Evolutionary conservation across 345 rosid genomes (phyloP).

Genomic region (Schrenkiella parvula): DNA sequence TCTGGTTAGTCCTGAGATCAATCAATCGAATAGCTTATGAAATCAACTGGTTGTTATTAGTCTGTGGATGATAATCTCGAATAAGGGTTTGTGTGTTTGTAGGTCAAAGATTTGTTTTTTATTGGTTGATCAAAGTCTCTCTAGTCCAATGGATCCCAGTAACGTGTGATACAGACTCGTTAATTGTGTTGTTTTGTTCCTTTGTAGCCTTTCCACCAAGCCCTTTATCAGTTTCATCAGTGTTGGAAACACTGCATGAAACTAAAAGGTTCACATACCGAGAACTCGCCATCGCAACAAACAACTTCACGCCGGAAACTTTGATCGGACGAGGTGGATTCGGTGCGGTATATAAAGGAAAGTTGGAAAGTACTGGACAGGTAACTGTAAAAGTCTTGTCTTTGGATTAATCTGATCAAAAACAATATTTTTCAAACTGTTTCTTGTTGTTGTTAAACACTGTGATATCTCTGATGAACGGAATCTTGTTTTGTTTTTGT

Average conservation of each 20-base stretch:
- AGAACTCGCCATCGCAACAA: slow-evolving; percentile 65
- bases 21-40: not conserved
- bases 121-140: not conserved
- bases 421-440: not conserved
- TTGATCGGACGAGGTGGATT: slow-evolving; percentile 82
- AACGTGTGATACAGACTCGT: not conserved
- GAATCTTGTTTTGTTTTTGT: not conserved
- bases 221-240: not conserved
- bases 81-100: not conserved
- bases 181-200: not conserved
- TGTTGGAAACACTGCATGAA: not conserved
- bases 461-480: not conserved
- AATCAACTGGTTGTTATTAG: not conserved
- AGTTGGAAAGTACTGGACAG: slow-evolving; percentile 44
- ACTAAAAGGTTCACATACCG: slow-evolving; percentile 43
- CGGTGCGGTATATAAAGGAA: slow-evolving; percentile 65
- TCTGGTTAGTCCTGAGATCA: not conserved
- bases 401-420: not conserved
- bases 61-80: not conserved
- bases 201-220: slow-evolving; percentile 7
- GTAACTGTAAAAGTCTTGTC: slow-evolving; percentile 25
- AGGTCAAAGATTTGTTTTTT: not conserved
- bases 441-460: not conserved
- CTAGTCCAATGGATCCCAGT: not conserved
- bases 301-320: slow-evolving; percentile 40